Base-by-base conservation (phyloP, 1,139 yeast species). In the Scheffersomyces lignicola region DNA sequence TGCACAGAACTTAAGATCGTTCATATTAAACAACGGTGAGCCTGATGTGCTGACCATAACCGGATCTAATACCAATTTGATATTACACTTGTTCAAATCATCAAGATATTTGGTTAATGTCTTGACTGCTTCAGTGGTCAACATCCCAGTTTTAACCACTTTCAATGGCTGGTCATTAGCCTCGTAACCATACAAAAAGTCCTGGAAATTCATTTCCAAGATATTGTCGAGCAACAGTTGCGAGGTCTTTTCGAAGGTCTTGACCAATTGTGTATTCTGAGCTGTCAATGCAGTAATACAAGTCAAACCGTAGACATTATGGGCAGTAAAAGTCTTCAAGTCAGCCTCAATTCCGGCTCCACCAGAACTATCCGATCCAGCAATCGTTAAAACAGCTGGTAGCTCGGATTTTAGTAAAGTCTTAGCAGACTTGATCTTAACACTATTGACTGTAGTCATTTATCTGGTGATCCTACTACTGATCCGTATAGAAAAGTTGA, bases 331-430 rank as follows among this genome's bases (percentile, higher is more conserved):
- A 0, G 96, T 83, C 59, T 89, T 89, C 35, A 89, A 57, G 56
- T 89, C 97, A 0, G 97, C 97, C 53, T 89, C 97, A 38, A 89
- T 81, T 9, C 97, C 97, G 1, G 97, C 97, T 4, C 97, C 97
- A 2, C 97, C 97, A 3, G 95, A 84, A 33, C 83, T 78, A 54
- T 89, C 97, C 0, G 95, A 83, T 0, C 96, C 96, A 9, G 90
- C 90, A 31, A 83, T 69, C 0, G 88, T 78, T 43, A 83, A 54
- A 4, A 82, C 87, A 2, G 65, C 69, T 0, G 70, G 70, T 3
- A 56, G 42, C 3, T 27, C 26, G 7, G 28, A 20, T 9, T 20
- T 20, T 23, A 6, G 6, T 23, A 7, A 23, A 23, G 5, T 9
- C 13, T 23, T 23, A 6, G 8, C 5, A 23, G 6, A 23, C 9